These are phyloP conservation scores for Chlamydomonas asymmetrica DNA, from an alignment of 139 green algal genomes.

Conservation along the genomic window DNA sequence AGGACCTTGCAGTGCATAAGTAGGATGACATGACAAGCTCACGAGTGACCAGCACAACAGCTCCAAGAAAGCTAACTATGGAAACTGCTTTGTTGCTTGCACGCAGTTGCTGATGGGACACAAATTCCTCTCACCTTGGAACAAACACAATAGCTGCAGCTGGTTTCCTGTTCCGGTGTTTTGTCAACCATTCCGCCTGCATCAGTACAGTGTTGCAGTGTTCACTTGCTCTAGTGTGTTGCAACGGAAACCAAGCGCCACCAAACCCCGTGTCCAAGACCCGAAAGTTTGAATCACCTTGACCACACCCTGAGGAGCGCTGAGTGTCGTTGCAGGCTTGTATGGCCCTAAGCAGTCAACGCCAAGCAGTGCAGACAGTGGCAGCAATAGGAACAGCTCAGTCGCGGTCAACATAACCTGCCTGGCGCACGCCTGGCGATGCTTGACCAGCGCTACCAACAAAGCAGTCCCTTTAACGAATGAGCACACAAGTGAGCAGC, in stretches of 20 bases:
- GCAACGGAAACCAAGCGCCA: too few relatives aligned
- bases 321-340: not conserved
- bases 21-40: too few relatives aligned
- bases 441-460: too few relatives aligned
- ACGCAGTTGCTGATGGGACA: not conserved
- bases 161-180: constrained; percentile 44
- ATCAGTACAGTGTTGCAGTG: not conserved
- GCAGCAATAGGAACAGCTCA: not conserved
- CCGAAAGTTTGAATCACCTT: not conserved
- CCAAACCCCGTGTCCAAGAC: too few relatives aligned
- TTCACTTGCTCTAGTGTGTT: not conserved
- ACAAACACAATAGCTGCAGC: constrained; percentile 45
- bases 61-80: not conserved
- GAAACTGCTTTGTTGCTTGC: not conserved
- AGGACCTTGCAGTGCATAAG: not conserved
- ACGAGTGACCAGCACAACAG: too few relatives aligned
- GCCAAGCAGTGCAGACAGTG: not conserved
- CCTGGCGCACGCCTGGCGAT: too few relatives aligned
- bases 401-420: not conserved
- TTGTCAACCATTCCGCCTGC: constrained; percentile 54
- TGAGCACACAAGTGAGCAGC: too few relatives aligned
- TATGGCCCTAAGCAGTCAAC: not conserved
- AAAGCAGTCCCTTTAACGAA: too few relatives aligned
- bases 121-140: constrained; percentile 13
- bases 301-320: not conserved